A percentile compares a stretch with the other conserved stretches of the same genome.
Conservation (phyloP, 345 rosid species). For the Camelina hispida region DNA sequence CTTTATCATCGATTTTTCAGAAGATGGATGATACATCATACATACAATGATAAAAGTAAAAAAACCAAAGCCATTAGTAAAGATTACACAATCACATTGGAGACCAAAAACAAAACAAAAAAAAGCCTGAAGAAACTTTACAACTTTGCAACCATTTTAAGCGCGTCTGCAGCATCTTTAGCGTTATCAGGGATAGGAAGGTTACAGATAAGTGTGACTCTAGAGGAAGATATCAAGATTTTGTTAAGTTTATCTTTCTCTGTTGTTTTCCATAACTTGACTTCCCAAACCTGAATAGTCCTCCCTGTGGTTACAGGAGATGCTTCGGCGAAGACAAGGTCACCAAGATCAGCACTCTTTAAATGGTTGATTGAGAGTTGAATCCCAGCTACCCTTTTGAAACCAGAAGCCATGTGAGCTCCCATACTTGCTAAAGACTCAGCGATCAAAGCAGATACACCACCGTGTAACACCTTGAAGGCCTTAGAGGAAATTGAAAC, state of each 20-base stretch:
- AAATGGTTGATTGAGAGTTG: constrained; percentile 84
- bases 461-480: constrained; percentile 94
- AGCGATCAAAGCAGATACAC: constrained; percentile 88
- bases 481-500: constrained; percentile 49
- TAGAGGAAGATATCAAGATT: constrained; percentile 59
- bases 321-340: constrained; percentile 71
- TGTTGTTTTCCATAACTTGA: constrained; percentile 62
- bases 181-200: constrained; percentile 72
- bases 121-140: constrained; percentile 30
- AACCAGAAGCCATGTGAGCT: constrained; percentile 85
- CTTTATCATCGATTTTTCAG: background rate
- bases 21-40: constrained; percentile 7
- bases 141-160: constrained; percentile 62
- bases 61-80: no score
- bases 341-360: constrained; percentile 80
- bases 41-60: constrained; percentile 2
- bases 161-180: constrained; percentile 52
- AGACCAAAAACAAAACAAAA: background rate
- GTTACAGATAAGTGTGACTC: constrained; percentile 75
- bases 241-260: constrained; percentile 41
- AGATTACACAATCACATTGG: background rate
- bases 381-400: constrained; percentile 79
- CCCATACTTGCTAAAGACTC: constrained; percentile 91
- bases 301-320: constrained; percentile 66
- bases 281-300: constrained; percentile 96